Evolutionary conservation across 108 stramenopile genomes (phyloP).

Genomic region (Cyclotella sp.): DNA sequence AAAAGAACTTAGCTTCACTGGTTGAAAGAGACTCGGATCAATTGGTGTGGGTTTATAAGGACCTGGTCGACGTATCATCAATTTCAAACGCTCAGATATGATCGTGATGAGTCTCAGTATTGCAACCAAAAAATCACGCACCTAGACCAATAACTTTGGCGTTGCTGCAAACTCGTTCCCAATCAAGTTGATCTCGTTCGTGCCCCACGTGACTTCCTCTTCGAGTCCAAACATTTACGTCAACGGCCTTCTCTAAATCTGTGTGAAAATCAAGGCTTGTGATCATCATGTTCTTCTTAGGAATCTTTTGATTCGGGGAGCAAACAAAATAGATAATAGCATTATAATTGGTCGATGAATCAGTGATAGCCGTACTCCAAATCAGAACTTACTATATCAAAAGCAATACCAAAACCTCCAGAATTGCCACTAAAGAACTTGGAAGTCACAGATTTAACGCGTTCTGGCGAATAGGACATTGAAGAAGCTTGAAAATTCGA

Average conservation of each 20-base stretch:
- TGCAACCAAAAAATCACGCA: background rate
- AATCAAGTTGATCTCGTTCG: constrained; percentile 35
- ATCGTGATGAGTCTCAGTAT: background rate
- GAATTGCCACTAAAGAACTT: constrained; percentile 21
- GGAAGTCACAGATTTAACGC: constrained; percentile 3
- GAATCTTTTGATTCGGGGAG: constrained; percentile 1
- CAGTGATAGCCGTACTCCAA: background rate
- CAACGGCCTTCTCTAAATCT: background rate
- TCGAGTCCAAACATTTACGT: constrained; percentile 27
- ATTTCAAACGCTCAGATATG: background rate
- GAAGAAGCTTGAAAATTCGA: background rate
- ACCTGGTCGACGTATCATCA: background rate
- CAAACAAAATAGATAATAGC: background rate
- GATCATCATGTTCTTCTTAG: constrained; percentile 14
- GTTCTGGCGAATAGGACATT: background rate
- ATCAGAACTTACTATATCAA: constrained; percentile 16
- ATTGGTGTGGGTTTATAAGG: constrained; percentile 20
- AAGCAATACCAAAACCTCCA: constrained; percentile 19
- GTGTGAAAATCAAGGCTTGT: constrained; percentile 28
- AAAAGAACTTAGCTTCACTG: constrained; percentile 11
- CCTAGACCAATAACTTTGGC: constrained; percentile 16
- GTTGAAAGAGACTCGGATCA: background rate
- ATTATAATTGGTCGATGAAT: background rate
- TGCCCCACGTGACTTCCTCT: constrained; percentile 22
- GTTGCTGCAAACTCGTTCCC: constrained; percentile 8